Base-by-base conservation (phyloP, 2,329 filamentous ascomycete genomes). In the Pyrenochaeta sp. region DNA sequence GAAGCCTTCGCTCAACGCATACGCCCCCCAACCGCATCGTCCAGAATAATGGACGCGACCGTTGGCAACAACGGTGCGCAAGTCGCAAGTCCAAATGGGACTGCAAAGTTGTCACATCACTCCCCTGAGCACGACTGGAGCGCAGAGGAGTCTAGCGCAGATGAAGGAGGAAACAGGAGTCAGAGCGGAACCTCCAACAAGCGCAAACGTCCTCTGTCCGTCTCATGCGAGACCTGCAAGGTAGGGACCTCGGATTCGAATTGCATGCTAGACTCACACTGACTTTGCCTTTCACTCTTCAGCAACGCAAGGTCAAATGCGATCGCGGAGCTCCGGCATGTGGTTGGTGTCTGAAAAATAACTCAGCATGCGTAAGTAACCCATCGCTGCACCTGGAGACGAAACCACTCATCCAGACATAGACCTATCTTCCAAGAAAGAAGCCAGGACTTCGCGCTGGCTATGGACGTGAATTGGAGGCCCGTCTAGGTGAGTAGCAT, bases 321-420 rank as follows among this genome's bases (percentile, higher is more conserved):
- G 90, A 93, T 75, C 85, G 90, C 31, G 87, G 87, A 4, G 88
- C 91, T 66, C 90, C 90, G 1, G 85, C 86, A n/a, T 90, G 88
- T 37, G 87, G 87, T 18, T 90, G 88, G 88, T 91, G 88, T 71
- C 76, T 85, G 44, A 84, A 87, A 45, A 89, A 90, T 72, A 83
- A 83, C 52, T 85, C 88, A 59, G 64, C 81, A 36, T 90, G 88
- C 69, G 85, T 71, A 56, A 56, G 66, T 60, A 33, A 37, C 40
- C 31, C 39, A 18, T 53, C 45, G 33, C 40, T 41, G 30, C 5
- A 29, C 15, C 15, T n/a, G 32, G 5, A 31, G 23, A 36, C 7
- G 29, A n/a, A 29, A 39, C 6, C 32, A 35, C 49, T 58, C 50
- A 53, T 54, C 45, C 35, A 15, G 42, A 20, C 37, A 15, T 40